phyloP scores from a whole-genome alignment of 208 protist species.

The Tetramitus jugosus region DNA sequence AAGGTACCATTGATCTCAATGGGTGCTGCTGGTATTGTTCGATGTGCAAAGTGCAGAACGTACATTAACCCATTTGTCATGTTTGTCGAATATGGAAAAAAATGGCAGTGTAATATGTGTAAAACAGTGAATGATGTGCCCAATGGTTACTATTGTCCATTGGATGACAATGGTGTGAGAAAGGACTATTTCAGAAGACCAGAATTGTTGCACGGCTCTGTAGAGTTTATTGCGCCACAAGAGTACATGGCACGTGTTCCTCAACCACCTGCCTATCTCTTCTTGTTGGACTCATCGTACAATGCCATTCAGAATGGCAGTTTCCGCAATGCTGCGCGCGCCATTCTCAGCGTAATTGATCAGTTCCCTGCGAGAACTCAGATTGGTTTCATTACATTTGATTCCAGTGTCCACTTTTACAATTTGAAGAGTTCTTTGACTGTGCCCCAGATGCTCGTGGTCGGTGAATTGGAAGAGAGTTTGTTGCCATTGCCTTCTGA shows the following conservation, averaged over 20 bases:
- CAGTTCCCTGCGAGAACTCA: constrained; percentile 36
- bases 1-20: background rate
- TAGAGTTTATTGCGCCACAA: constrained; percentile 83
- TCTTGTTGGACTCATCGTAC: constrained; percentile 87
- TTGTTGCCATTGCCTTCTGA: constrained; percentile 54
- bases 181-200: constrained; percentile 63
- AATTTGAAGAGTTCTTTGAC: constrained; percentile 37
- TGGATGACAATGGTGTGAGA: constrained; percentile 71
- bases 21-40: background rate
- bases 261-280: constrained; percentile 77
- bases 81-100: constrained; percentile 75
- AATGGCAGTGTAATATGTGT: constrained; percentile 91
- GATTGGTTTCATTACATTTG: constrained; percentile 63
- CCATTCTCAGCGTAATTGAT: constrained; percentile 33
- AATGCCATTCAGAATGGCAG: constrained; percentile 68
- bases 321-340: constrained; percentile 35
- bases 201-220: constrained; percentile 69
- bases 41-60: constrained; percentile 57
- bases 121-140: constrained; percentile 69
- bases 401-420: constrained; percentile 60
- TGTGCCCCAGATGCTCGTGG: constrained; percentile 50
- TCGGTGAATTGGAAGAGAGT: constrained; percentile 39
- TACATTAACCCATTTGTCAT: constrained; percentile 96
- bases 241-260: constrained; percentile 85
- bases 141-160: constrained; percentile 60